These are phyloP conservation scores for Uncinocarpus reesii DNA, from an alignment of 2,329 filamentous ascomycete species.

Conservation along the genomic window DNA sequence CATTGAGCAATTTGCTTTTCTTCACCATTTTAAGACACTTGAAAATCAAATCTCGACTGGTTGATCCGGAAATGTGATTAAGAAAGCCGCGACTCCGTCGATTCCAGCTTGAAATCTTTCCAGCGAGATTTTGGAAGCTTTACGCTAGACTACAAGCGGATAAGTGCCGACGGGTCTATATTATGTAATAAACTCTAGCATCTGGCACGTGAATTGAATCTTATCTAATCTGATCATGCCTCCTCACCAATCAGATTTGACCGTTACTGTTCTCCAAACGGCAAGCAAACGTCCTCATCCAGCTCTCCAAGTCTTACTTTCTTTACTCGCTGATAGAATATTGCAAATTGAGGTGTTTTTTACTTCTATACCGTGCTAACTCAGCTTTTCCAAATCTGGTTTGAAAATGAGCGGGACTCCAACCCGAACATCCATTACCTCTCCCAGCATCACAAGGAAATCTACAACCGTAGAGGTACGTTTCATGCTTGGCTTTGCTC, in stretches of 20 bases:
- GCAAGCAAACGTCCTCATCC: no score
- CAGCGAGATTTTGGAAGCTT: slow-evolving; percentile 11
- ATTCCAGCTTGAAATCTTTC: not conserved
- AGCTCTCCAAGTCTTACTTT: no score
- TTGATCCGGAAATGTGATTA: not conserved
- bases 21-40: slow-evolving; percentile 37
- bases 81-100: not conserved
- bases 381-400: not conserved
- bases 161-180: not conserved
- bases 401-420: slow-evolving; percentile 9
- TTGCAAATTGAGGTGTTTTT: no score
- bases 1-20: slow-evolving; percentile 49
- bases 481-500: not conserved
- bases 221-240: slow-evolving; percentile 8
- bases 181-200: not conserved
- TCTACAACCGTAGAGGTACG: not conserved
- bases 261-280: no score
- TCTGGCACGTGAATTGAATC: not conserved
- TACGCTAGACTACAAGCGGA: slow-evolving; percentile 3
- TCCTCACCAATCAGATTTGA: not conserved
- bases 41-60: not conserved
- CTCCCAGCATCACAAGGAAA: slow-evolving; percentile 3
- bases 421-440: slow-evolving; percentile 2
- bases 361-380: no score
- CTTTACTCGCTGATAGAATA: no score